A percentile compares a stretch with the other conserved stretches of the same genome.
Conservation (phyloP, 352 stramenopile species). For the Phytophthora brassicae region DNA sequence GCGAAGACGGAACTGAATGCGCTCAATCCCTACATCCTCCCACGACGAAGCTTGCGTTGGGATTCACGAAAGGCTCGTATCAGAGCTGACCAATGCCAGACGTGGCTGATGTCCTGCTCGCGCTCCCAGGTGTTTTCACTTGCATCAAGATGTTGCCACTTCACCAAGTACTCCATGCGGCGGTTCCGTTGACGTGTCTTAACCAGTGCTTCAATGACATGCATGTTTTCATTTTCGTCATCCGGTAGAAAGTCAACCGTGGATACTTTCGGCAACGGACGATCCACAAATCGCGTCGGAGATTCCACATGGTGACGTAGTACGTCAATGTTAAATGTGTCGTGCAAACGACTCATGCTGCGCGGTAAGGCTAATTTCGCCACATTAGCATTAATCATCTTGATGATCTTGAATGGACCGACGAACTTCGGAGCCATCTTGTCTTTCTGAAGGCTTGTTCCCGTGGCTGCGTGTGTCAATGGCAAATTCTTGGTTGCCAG, state of each 20-base stretch:
- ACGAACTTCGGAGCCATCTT: not conserved
- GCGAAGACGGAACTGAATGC: not conserved
- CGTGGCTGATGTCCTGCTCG: conserved; percentile 1
- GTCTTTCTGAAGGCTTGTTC: conserved; percentile 6
- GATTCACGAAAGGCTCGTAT: not conserved
- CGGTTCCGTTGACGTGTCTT: not conserved
- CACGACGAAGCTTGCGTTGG: conserved; percentile 5
- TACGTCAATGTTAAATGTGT: conserved; percentile 7
- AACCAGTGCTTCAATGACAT: not conserved
- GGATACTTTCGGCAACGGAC: conserved; percentile 2
- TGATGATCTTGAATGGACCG: conserved; percentile 8
- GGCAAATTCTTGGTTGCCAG: conserved; percentile 3
- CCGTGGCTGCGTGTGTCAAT: not conserved
- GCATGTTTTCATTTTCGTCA: not conserved
- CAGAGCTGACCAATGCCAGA: not conserved
- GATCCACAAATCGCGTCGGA: not conserved
- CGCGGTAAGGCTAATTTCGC: not conserved
- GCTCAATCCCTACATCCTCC: conserved; percentile 7
- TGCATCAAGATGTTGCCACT: not conserved
- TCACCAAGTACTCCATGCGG: not conserved
- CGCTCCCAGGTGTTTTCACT: conserved; percentile 5
- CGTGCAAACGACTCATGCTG: not conserved
- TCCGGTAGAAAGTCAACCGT: not conserved
- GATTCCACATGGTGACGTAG: not conserved
- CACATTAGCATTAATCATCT: not conserved